Evolutionary conservation across 2,329 filamentous ascomycete species (phyloP), one percentile per base, ranked within the genome.

Genomic region (Phyllosticta citribraziliensis): DNA sequence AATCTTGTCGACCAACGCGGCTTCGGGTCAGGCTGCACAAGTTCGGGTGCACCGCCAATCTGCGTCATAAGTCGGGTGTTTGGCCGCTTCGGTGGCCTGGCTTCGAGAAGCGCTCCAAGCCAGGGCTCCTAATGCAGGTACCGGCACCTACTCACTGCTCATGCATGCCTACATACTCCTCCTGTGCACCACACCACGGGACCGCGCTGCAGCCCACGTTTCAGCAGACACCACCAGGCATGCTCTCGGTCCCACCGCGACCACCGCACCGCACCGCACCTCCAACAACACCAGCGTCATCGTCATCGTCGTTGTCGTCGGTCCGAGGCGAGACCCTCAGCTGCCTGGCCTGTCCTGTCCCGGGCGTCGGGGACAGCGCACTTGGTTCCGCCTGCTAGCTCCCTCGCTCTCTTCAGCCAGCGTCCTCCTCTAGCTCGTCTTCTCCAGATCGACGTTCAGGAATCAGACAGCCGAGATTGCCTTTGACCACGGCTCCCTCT

Each of bases 71-170:
- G 11, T 40, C 33, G 33, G 33, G 33, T 40, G 9, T 40, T 40
- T 17, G 33, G 33, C 33, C 33, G 11, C 33, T 40, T 40, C 33
- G 20, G 40, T 58, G 57, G 57, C 57, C 25, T 50, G 27, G 14
- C 58, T 56, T 61, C 58, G 53, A 56, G 58, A 61, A 61, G 33
- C 10, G 11, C 11, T 40, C 33, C 22, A 22, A 22, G n/a, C n/a
- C n/a, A n/a, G 22, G 22, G 22, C 22, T 22, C 53, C 73, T 73
- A 73, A 74, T 73, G 71, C 71, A 73, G 71, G 71, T 72, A 73
- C 71, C 33, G 12, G 27, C 17, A 40, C 33, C 11, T 2, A 40
- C 14, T 12, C 14, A 40, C 33, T 40, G 4, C 14, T 40, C 11
- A 12, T 40, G 66, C 47, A 51, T 20, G 9, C 27, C 17, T 20